Base-by-base conservation (phyloP, 371 early-diverging fungal genomes). In the Circinella umbellata region DNA sequence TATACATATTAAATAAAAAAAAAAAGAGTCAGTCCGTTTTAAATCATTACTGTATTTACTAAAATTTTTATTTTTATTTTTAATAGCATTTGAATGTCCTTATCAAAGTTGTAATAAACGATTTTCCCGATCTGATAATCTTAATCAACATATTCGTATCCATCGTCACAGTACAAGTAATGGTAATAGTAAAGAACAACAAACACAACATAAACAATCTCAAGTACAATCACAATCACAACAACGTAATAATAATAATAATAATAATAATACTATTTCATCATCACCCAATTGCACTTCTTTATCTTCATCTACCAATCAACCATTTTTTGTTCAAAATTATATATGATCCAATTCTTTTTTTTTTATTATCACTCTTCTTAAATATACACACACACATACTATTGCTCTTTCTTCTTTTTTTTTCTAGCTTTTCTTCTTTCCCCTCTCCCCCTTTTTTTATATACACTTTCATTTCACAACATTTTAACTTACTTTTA, bases 71-170 rank as follows among this genome's bases (percentile, higher is more conserved):
- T n/a, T n/a, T n/a, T n/a, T n/a, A n/a, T n/a, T n/a, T n/a, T n/a
- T n/a, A n/a, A n/a, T 72, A 88, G 89, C 91, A 14, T 91, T 86
- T 72, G 82, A 80, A 70, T 91, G 91, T 69, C 88, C 88, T 36
- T 86, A 86, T 61, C 86, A 84, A 48, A 89, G 89, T 63, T 97
- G 98, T 76, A 84, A 82, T 39, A 93, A 93, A 73, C 75, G 87
- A 0, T 97, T 97, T 79, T 90, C 93, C 13, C 86, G 97, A 61
- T 89, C 91, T 39, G 95, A 95, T 71, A 94, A 94, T 74, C 73
- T 95, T 66, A 88, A 90, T 66, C 90, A 91, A 69, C 93, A 92
- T 68, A 85, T 89, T 61, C 86, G 87, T 34, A 89, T 86, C 57
- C 89, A 88, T 66, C 83, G 86, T 18, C 87, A 88, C 69, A 88